Percentiles rank a stretch among this genome's conserved stretches.
phyloP scores from a whole-genome alignment of 2,329 filamentous ascomycete genomes.

The Diaporthe caulivora region DNA sequence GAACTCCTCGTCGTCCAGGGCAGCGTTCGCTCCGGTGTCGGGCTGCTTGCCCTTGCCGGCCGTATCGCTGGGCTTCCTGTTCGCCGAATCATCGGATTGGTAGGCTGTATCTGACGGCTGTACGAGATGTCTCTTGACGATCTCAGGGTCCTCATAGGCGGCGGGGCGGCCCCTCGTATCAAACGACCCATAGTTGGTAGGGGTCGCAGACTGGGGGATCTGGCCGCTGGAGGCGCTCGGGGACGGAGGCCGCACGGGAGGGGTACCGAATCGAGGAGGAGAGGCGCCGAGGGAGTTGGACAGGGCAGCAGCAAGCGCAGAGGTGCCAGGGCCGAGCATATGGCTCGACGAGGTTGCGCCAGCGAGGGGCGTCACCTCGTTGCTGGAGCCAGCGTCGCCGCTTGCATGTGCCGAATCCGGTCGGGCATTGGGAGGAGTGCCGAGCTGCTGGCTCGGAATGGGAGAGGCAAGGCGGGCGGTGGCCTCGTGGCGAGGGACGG shows the following conservation, averaged over 20 bases:
- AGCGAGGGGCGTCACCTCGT: conserved; percentile 72
- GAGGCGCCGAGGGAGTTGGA: conserved; percentile 79
- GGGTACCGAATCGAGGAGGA: conserved; percentile 78
- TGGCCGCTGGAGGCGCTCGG: conserved; percentile 63
- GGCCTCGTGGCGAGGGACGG: conserved; percentile 68
- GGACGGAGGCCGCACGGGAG: conserved; percentile 69
- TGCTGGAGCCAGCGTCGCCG: conserved; percentile 56
- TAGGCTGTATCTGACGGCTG: conserved; percentile 68
- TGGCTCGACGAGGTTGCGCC: conserved; percentile 68
- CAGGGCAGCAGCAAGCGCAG: conserved; percentile 89
- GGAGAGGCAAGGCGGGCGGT: conserved; percentile 73
- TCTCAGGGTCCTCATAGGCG: conserved; percentile 88
- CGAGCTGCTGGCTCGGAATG: conserved; percentile 59
- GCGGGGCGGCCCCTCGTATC: conserved; percentile 74
- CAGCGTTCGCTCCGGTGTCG: conserved; percentile 51
- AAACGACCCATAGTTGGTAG: conserved; percentile 88
- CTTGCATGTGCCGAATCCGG: conserved; percentile 42
- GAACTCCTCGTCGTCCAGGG: conserved; percentile 81
- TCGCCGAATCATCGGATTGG: conserved; percentile 60
- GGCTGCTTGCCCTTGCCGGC: conserved; percentile 66
- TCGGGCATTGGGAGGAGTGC: conserved; percentile 45
- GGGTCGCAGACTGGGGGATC: conserved; percentile 63
- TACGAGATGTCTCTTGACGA: conserved; percentile 90
- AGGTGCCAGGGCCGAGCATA: conserved; percentile 83
- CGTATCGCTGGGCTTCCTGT: conserved; percentile 52